These are phyloP conservation scores for Oidiodendron maius DNA, from an alignment of 495 filamentous ascomycete species.

Conservation along the genomic window DNA sequence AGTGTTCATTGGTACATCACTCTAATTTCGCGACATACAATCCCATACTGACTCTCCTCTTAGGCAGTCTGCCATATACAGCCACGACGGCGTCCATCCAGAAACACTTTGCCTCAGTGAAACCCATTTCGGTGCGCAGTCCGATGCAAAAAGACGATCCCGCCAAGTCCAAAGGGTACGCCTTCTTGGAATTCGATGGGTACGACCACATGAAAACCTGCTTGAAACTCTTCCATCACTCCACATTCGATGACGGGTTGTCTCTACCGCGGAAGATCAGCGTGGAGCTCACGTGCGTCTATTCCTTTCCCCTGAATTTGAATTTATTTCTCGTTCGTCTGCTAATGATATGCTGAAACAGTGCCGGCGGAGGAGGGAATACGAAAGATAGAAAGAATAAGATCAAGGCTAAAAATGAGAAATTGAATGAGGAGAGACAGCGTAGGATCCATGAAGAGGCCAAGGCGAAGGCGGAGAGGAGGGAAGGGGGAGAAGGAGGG, in stretches of 20 bases:
- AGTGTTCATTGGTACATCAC: constrained; percentile 57
- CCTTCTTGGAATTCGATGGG: constrained; percentile 86
- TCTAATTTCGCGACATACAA: constrained; percentile 3
- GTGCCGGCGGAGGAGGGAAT: constrained; percentile 79
- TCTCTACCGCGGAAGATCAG: constrained; percentile 68
- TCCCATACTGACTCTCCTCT: constrained; percentile 5
- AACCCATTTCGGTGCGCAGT: constrained; percentile 67
- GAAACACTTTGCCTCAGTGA: constrained; percentile 71
- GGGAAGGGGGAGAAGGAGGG: constrained; percentile 26
- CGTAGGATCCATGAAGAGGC: constrained; percentile 37
- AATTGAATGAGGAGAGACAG: constrained; percentile 75
- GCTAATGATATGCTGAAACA: constrained; percentile 19
- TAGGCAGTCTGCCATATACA: constrained; percentile 75
- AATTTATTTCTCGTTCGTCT: neutral
- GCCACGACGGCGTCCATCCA: constrained; percentile 61
- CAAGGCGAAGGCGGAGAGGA: constrained; percentile 39
- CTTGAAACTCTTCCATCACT: constrained; percentile 83
- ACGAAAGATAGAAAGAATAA: constrained; percentile 63
- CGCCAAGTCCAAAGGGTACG: constrained; percentile 72
- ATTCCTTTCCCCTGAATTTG: neutral
- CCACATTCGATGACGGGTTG: constrained; percentile 64
- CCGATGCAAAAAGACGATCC: constrained; percentile 65
- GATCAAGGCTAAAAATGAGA: constrained; percentile 79
- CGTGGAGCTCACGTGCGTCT: constrained; percentile 78
- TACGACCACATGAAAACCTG: constrained; percentile 94